Evolutionary conservation across 2,329 filamentous ascomycete species (phyloP).

Genomic region (Penicillium glabrum): DNA sequence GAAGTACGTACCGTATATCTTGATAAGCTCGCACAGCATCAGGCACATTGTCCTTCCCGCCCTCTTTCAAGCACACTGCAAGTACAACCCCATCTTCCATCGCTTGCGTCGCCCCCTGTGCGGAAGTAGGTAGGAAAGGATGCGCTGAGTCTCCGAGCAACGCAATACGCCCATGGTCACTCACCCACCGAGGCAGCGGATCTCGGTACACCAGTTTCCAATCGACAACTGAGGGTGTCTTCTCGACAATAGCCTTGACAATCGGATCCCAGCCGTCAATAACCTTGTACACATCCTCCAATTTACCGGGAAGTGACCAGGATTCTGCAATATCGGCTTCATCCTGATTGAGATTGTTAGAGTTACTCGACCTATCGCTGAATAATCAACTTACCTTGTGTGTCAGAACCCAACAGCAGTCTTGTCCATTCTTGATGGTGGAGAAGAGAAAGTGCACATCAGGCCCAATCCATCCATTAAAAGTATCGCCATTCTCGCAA

Average conservation of each 20-base stretch:
- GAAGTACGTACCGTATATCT: conserved; percentile 30
- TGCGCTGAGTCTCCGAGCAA: conserved; percentile 42
- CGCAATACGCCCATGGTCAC: conserved; percentile 26
- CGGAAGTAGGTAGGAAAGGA: conserved; percentile 44
- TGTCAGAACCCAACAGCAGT: conserved; percentile 58
- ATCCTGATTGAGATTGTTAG: conserved; percentile 35
- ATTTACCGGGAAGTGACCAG: conserved; percentile 55
- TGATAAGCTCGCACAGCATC: conserved; percentile 48
- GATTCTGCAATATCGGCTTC: conserved; percentile 57
- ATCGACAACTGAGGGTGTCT: conserved; percentile 26
- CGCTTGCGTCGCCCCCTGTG: conserved; percentile 44
- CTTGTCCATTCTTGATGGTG: conserved; percentile 53
- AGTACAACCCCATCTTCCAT: conserved; percentile 47
- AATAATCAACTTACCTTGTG: conserved; percentile 40
- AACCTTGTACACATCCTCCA: conserved; percentile 53
- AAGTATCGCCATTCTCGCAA: conserved; percentile 53
- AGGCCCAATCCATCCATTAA: conserved; percentile 54
- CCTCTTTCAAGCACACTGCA: conserved; percentile 23
- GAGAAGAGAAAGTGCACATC: conserved; percentile 49
- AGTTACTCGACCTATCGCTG: not conserved
- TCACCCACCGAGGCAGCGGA: conserved; percentile 18
- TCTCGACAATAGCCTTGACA: conserved; percentile 47
- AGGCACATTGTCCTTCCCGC: conserved; percentile 34
- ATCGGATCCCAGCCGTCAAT: conserved; percentile 53
- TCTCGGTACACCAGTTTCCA: conserved; percentile 40